These are phyloP conservation scores for Aureobasidium mangrovei DNA, from an alignment of 2,329 filamentous ascomycete species.

Conservation along the genomic window DNA sequence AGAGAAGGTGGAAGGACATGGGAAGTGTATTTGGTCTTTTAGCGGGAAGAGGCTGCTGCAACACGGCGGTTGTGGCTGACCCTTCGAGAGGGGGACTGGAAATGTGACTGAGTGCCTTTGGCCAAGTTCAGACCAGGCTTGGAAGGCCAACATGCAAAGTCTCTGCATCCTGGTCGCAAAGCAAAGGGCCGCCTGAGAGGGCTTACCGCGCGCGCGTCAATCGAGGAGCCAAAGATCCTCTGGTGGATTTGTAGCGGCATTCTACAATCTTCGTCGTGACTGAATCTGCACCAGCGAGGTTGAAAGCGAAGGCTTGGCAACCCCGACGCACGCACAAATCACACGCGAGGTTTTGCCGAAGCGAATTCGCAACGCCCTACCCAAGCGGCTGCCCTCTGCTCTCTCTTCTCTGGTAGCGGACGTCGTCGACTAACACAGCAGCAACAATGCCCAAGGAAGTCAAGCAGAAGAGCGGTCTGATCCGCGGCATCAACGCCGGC, in stretches of 20 bases:
- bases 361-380: slow-evolving; percentile 1
- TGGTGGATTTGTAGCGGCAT: too few species aligned
- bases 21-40: not conserved
- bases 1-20: not conserved
- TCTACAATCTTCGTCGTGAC: too few species aligned
- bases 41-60: not conserved
- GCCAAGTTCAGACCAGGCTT: too few species aligned
- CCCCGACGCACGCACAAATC: not conserved
- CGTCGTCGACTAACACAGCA: slow-evolving; percentile 15
- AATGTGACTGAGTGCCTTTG: not conserved
- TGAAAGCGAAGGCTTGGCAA: too few species aligned
- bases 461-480: slow-evolving; percentile 47
- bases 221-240: too few species aligned
- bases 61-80: slow-evolving; percentile 8
- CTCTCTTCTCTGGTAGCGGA: slow-evolving; percentile 6
- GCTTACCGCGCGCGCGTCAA: too few species aligned
- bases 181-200: too few species aligned
- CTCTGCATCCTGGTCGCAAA: too few species aligned
- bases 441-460: slow-evolving; percentile 44
- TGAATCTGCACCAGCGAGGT: too few species aligned
- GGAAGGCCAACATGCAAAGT: too few species aligned
- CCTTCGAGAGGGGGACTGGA: not conserved
- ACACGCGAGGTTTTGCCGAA: slow-evolving; percentile 14
- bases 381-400: not conserved
- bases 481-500: slow-evolving; percentile 55